Evolutionary conservation across 495 filamentous ascomycete genomes (phyloP).

Genomic region (Cercophora samala): DNA sequence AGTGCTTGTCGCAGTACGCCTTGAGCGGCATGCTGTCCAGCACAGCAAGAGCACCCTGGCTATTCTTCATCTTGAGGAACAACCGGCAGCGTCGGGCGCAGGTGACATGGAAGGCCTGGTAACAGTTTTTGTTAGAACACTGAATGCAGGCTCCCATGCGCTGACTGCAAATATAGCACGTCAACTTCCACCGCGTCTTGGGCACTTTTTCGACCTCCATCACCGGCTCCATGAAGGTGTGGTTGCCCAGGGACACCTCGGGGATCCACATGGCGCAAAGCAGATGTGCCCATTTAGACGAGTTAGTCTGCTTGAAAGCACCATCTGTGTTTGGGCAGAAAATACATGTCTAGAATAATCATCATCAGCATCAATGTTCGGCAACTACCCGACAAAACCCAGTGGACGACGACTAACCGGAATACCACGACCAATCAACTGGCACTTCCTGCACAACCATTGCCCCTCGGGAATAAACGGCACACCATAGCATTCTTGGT

Average conservation of each 20-base stretch:
- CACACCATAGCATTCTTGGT: slow-evolving; percentile 98
- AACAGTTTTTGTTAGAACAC: slow-evolving; percentile 96
- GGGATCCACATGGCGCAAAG: slow-evolving; percentile 98
- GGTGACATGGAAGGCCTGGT: slow-evolving; percentile 96
- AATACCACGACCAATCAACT: slow-evolving; percentile 85
- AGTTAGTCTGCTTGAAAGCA: slow-evolving; percentile 96
- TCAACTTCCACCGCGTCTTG: slow-evolving; percentile 85
- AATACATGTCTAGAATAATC: slow-evolving; percentile 70
- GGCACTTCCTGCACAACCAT: slow-evolving; percentile 97
- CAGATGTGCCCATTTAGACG: slow-evolving; percentile 92
- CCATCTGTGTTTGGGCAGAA: slow-evolving; percentile 98
- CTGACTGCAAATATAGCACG: slow-evolving; percentile 95
- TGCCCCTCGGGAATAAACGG: slow-evolving; percentile 98
- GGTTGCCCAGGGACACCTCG: slow-evolving; percentile 92
- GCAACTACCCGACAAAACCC: background rate
- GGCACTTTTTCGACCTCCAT: slow-evolving; percentile 97
- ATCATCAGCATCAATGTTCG: slow-evolving; percentile 1
- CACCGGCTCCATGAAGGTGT: slow-evolving; percentile 96
- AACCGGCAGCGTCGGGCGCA: slow-evolving; percentile 86
- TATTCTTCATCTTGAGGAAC: slow-evolving; percentile 94
- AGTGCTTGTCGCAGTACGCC: slow-evolving; percentile 95
- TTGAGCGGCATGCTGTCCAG: slow-evolving; percentile 83
- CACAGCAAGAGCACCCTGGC: slow-evolving; percentile 70
- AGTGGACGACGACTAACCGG: slow-evolving; percentile 57
- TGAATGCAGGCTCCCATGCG: slow-evolving; percentile 98